phyloP scores from a whole-genome alignment of 2,329 filamentous ascomycete genomes.

The Fonsecaea nubica region DNA sequence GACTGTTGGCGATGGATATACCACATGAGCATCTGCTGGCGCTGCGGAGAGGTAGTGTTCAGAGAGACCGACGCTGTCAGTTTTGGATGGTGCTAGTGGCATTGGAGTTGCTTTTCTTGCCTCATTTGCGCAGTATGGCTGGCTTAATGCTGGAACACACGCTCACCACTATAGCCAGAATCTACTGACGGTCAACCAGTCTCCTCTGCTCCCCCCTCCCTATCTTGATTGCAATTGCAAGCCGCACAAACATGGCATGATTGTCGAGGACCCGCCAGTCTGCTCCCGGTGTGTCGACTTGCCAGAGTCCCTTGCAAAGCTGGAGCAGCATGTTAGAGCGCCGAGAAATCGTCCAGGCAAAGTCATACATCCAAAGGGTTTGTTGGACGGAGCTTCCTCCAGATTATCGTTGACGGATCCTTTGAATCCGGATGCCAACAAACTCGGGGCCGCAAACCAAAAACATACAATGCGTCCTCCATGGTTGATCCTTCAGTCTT shows the following conservation, averaged over 20 bases:
- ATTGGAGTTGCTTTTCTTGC: constrained; percentile 43
- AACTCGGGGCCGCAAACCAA: background rate
- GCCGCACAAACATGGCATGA: constrained; percentile 35
- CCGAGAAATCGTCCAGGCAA: constrained; percentile 5
- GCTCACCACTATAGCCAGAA: background rate
- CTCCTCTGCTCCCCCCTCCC: constrained; percentile 33
- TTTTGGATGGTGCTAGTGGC: constrained; percentile 45
- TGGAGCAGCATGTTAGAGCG: constrained; percentile 36
- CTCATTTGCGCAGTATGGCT: constrained; percentile 39
- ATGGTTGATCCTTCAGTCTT: constrained; percentile 35
- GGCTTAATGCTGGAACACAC: too few relatives aligned
- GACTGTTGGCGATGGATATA: constrained; percentile 40
- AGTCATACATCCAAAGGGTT: constrained; percentile 7
- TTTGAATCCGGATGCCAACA: constrained; percentile 24
- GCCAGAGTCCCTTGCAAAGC: constrained; percentile 33
- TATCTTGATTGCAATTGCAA: constrained; percentile 31
- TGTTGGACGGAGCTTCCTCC: constrained; percentile 15
- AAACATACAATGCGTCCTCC: constrained; percentile 19
- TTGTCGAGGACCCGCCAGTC: constrained; percentile 32
- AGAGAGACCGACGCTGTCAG: constrained; percentile 40
- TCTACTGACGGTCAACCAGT: constrained; percentile 16
- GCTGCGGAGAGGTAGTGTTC: constrained; percentile 39
- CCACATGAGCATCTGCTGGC: constrained; percentile 41
- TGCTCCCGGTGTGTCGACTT: constrained; percentile 32
- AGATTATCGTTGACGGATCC: constrained; percentile 28